phyloP scores from a whole-genome alignment of 1,139 yeast species.

The Trichomonascaceae sp. region DNA sequence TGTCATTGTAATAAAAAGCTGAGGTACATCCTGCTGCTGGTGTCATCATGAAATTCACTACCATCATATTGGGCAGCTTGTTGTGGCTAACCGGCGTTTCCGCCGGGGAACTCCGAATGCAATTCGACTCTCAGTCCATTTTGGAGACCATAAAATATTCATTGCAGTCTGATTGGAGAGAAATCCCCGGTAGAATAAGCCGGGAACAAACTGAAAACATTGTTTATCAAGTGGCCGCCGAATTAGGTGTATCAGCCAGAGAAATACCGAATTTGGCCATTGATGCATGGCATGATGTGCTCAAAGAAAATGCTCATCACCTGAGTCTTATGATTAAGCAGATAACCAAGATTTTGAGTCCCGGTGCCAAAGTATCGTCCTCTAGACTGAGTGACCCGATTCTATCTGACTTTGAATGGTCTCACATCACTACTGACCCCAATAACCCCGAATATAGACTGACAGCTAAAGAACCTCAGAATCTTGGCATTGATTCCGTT shows the following conservation, averaged over 20 bases:
- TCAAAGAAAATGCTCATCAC: slow-evolving; percentile 12
- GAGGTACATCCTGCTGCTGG: neutral
- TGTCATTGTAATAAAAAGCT: no score
- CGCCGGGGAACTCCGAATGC: neutral
- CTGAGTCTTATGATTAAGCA: slow-evolving; percentile 8
- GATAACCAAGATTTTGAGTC: slow-evolving; percentile 5
- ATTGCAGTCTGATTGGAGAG: neutral
- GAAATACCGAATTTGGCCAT: slow-evolving; percentile 25
- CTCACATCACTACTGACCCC: slow-evolving; percentile 20
- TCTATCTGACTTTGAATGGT: slow-evolving; percentile 21
- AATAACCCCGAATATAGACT: slow-evolving; percentile 32
- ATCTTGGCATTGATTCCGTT: slow-evolving; percentile 28
- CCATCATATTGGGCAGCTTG: neutral
- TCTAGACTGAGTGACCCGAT: neutral
- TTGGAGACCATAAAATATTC: neutral
- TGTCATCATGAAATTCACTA: neutral
- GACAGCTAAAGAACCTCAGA: slow-evolving; percentile 28
- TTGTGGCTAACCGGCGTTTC: neutral
- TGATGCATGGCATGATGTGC: slow-evolving; percentile 27
- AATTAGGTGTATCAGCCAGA: slow-evolving; percentile 23
- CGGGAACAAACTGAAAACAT: neutral
- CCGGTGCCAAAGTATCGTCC: neutral
- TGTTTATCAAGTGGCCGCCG: slow-evolving; percentile 18
- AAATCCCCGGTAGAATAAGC: neutral
- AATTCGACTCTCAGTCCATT: neutral